These are phyloP conservation scores for Brasenia schreberi DNA, from an alignment of 164 flowering plant species.

Conservation along the genomic window DNA sequence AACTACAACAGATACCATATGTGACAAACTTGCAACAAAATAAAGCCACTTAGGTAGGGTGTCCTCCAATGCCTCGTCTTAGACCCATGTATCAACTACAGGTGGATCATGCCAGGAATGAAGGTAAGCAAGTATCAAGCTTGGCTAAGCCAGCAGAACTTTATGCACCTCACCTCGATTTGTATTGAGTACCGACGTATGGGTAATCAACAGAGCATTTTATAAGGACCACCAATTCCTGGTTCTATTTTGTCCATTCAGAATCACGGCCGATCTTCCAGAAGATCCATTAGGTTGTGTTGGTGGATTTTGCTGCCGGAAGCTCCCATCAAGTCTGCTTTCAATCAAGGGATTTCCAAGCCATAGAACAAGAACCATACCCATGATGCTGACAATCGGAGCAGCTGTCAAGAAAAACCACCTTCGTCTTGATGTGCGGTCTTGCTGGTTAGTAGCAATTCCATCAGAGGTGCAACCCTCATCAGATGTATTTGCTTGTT, in stretches of 20 bases:
- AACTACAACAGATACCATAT: too few species aligned
- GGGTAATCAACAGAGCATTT: too few species aligned
- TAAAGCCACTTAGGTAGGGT: too few species aligned
- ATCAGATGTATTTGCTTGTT: neutral
- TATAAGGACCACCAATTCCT: slow-evolving; percentile 71
- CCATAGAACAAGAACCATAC: slow-evolving; percentile 62
- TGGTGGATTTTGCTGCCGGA: slow-evolving; percentile 12
- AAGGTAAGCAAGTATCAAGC: too few species aligned
- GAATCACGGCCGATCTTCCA: slow-evolving; percentile 9
- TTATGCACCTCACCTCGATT: too few species aligned
- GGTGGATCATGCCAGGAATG: too few species aligned
- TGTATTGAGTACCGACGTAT: too few species aligned
- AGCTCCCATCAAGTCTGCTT: slow-evolving; percentile 12
- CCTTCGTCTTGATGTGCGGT: slow-evolving; percentile 24
- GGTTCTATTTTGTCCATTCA: slow-evolving; percentile 28
- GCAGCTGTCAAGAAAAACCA: slow-evolving; percentile 72
- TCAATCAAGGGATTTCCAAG: slow-evolving; percentile 36
- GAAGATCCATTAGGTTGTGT: slow-evolving; percentile 7
- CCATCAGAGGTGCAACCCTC: neutral
- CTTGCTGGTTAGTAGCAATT: neutral
- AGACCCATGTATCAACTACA: too few species aligned
- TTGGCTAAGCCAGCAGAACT: too few species aligned
- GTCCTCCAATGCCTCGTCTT: too few species aligned
- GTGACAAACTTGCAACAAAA: too few species aligned
- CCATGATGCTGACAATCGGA: slow-evolving; percentile 64